phyloP scores from a whole-genome alignment of 108 stramenopile genomes.

The Licmophora abbreviata region DNA sequence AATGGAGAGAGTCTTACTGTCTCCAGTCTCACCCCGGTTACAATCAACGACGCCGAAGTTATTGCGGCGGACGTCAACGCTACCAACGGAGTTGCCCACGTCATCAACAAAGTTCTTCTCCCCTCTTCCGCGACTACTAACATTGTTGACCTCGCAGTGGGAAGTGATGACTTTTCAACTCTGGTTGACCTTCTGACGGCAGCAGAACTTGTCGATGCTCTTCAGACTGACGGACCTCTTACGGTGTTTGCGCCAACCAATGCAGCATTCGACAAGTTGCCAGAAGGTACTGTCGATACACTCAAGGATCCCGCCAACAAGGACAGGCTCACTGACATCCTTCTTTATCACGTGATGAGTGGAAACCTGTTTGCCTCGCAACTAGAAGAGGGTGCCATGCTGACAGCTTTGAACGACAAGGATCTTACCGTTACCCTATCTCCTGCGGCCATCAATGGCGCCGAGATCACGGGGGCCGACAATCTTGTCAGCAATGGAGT shows the following conservation, averaged over 20 bases:
- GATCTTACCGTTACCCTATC: too few species aligned
- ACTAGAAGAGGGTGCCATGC: too few species aligned
- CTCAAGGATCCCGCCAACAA: conserved; percentile 2
- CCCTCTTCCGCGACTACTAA: not conserved
- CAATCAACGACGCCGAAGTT: conserved; percentile 12
- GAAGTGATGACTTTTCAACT: conserved; percentile 14
- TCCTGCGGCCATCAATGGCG: not conserved
- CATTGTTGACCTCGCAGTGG: conserved; percentile 14
- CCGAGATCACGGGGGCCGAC: not conserved
- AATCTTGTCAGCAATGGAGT: conserved; percentile 8
- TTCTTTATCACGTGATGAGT: not conserved
- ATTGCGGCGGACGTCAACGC: conserved; percentile 19
- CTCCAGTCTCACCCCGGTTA: conserved; percentile 1
- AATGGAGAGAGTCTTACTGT: too few species aligned
- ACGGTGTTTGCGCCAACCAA: conserved; percentile 40
- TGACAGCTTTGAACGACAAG: too few species aligned
- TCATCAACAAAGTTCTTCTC: conserved; percentile 25
- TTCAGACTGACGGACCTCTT: conserved; percentile 1
- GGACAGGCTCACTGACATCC: conserved; percentile 7
- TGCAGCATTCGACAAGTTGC: conserved; percentile 24
- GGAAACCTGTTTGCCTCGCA: not conserved
- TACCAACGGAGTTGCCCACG: conserved; percentile 36
- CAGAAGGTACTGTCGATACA: conserved; percentile 6
- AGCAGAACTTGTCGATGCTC: not conserved
- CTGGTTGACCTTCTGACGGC: conserved; percentile 8